Percentiles rank a stretch among this genome's conserved stretches.
These are phyloP conservation scores for Chlorella ohadii DNA, from an alignment of 139 green algal species.

Conservation along the genomic window DNA sequence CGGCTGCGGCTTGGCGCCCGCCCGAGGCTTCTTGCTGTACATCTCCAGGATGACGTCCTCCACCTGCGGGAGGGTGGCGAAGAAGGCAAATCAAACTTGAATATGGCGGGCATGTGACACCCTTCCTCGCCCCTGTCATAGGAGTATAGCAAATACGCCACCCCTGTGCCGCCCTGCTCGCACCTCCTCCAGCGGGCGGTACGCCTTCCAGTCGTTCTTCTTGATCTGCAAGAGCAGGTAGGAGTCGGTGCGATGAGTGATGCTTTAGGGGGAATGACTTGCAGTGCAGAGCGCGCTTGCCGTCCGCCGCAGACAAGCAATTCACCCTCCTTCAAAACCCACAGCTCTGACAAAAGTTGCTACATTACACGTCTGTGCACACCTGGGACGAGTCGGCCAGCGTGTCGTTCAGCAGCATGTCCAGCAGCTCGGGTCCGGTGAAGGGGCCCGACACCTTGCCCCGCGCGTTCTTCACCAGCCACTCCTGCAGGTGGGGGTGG, in stretches of 20 bases:
- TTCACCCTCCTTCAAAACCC: too few relatives aligned
- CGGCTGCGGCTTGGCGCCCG: background rate
- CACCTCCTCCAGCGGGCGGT: slow-evolving; percentile 8
- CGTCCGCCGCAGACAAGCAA: too few relatives aligned
- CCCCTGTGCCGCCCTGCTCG: background rate
- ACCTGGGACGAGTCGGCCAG: background rate
- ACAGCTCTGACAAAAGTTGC: too few relatives aligned
- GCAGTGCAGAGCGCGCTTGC: too few relatives aligned
- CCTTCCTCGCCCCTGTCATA: too few relatives aligned
- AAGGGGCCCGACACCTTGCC: slow-evolving; percentile 1
- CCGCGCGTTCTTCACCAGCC: background rate
- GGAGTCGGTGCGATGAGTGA: too few relatives aligned
- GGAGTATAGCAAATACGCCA: too few relatives aligned
- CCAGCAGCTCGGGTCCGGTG: slow-evolving; percentile 6
- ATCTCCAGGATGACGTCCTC: slow-evolving; percentile 19
- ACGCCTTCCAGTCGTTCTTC: slow-evolving; percentile 27
- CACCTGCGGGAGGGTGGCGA: background rate
- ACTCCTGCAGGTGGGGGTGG: background rate
- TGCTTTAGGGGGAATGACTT: too few relatives aligned
- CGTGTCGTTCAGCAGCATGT: slow-evolving; percentile 22
- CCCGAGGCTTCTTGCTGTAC: slow-evolving; percentile 6
- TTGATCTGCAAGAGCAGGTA: slow-evolving; percentile 14
- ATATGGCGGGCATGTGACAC: too few relatives aligned
- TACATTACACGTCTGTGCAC: background rate
- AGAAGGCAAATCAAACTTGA: too few relatives aligned